A percentile compares a stretch with the other conserved stretches of the same genome.
Conservation (phyloP, 2,329 filamentous ascomycete species). For the Colletotrichum karsti region DNA sequence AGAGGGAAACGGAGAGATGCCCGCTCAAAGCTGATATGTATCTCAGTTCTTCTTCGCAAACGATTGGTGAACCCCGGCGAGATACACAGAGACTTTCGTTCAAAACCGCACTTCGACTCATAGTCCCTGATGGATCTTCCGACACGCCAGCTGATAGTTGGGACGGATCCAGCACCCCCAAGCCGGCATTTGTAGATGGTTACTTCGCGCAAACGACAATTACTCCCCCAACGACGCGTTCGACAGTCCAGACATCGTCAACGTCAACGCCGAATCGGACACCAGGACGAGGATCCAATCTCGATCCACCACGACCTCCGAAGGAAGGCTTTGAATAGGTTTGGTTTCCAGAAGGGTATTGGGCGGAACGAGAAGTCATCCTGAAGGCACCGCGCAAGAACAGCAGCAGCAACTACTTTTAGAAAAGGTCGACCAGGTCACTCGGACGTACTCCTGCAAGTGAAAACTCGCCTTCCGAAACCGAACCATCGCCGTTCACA, state of each 20-base stretch:
- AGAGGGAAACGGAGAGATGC: neutral
- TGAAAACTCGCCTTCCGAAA: conserved; percentile 34
- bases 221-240: too few relatives aligned
- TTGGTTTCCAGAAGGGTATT: conserved; percentile 70
- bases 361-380: conserved; percentile 63
- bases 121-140: neutral
- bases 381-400: conserved; percentile 38
- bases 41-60: conserved; percentile 6
- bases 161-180: conserved; percentile 28
- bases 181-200: neutral
- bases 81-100: conserved; percentile 23
- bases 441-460: conserved; percentile 35
- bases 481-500: neutral
- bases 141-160: conserved; percentile 18
- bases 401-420: conserved; percentile 43
- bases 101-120: conserved; percentile 24
- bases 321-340: conserved; percentile 67
- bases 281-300: conserved; percentile 13
- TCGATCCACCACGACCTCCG: conserved; percentile 65
- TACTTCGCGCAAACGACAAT: conserved; percentile 27
- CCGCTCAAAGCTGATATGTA: neutral
- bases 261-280: neutral
- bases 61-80: neutral
- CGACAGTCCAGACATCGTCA: neutral
- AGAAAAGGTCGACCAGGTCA: conserved; percentile 51